These are phyloP conservation scores for Macaranga tanarius DNA, from an alignment of 441 rosid genomes.

Conservation along the genomic window DNA sequence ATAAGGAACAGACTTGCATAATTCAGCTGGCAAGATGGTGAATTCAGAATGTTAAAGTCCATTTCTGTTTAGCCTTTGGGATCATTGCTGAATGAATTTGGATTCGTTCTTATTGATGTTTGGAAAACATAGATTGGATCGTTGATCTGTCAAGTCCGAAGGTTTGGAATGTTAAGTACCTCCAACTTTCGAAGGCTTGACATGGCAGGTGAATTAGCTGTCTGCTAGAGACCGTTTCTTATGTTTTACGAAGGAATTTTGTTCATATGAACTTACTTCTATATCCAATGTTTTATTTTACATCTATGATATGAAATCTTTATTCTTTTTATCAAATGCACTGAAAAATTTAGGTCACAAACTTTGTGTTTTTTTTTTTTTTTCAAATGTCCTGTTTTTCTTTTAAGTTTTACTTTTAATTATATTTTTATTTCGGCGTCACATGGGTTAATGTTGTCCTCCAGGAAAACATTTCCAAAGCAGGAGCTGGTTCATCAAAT, in stretches of 20 bases:
- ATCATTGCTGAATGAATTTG: neutral
- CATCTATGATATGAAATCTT: neutral
- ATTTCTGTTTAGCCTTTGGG: neutral
- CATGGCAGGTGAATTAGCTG: neutral
- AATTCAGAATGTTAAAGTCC: neutral
- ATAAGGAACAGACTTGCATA: neutral
- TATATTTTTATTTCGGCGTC: neutral
- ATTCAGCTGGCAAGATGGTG: neutral
- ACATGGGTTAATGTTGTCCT: slow-evolving; percentile 17
- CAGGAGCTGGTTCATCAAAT: slow-evolving; percentile 44
- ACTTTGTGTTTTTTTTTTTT: no score
- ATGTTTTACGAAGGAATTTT: slow-evolving; percentile 10
- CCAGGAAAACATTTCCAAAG: slow-evolving; percentile 42
- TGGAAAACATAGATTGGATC: slow-evolving; percentile 1
- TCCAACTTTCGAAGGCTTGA: slow-evolving; percentile 20
- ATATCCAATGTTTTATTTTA: slow-evolving; percentile 6
- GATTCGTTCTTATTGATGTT: neutral
- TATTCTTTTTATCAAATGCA: neutral
- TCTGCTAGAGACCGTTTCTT: neutral
- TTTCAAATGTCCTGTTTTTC: no score
- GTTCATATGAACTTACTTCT: neutral
- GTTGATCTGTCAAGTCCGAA: slow-evolving; percentile 15
- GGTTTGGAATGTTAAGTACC: neutral
- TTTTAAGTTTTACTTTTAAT: neutral
- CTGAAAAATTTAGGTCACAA: neutral